Base-by-base conservation (phyloP, 2,329 filamentous ascomycete species). In the Parascedosporium putredinis region DNA sequence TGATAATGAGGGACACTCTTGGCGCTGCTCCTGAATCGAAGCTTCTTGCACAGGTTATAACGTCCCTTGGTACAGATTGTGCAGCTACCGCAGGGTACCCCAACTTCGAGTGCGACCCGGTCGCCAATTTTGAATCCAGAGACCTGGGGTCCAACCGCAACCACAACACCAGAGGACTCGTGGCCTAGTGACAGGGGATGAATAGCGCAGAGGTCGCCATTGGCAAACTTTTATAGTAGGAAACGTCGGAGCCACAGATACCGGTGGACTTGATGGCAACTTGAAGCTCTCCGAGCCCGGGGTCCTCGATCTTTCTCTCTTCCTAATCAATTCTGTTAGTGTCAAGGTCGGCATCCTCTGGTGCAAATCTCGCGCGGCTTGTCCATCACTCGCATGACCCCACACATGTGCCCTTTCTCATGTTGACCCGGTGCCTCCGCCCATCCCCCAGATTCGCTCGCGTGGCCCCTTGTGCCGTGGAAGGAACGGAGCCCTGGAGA, bases 201-300 rank as follows among this genome's bases (percentile, higher is more conserved):
- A 55, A 78, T 81, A 44, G 79, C 80, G 57, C 81, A 81, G 47
- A 86, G 73, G 62, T 84, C 81, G 43, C 82, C 82, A 59, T 86
- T 86, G 64, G 80, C 79, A 59, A 84, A 84, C 58, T 84, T 83
- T 78, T 83, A 69, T 83, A 86, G 64, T 86, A 86, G 49, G 79
- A 79, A 49, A 84, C 76, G 63, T 86, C 82, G 6, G 80, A 84
- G 50, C 82, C 82, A 62, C 82, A 86, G 57, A 86, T 80, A 33
- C 82, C 81, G 22, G 82, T 85, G 5, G 77, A 74, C 57, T 76
- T 77, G 62, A 86, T 71, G 56, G 78, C 72, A 57, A 85, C 73
- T 63, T 85, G 82, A 50, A 86, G 70, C 59, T 85, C 80, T 50
- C 71, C 74, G 23, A 58, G 54, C 22, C 59, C 62, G 5, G 74